Evolutionary conservation across 129 eudicot genomes (phyloP).

Genomic region (Cynara cardunculus): DNA sequence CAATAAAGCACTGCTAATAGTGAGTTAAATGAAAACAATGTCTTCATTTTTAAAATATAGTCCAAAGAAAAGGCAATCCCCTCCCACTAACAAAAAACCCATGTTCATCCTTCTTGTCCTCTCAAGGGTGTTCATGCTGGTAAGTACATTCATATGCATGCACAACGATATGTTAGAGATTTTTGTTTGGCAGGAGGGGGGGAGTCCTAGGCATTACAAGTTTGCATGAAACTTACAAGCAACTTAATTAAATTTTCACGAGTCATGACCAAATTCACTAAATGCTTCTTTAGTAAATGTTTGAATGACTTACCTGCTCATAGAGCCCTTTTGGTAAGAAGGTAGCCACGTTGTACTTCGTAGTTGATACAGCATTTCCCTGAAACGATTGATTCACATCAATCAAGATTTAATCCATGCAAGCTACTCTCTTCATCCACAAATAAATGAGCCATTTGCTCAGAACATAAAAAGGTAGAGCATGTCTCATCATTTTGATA

Average conservation of each 20-base stretch:
- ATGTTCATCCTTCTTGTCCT: neutral
- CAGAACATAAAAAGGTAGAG: neutral
- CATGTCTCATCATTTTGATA: neutral
- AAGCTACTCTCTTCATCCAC: constrained; percentile 9
- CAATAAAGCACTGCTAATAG: neutral
- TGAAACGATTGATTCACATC: constrained; percentile 32
- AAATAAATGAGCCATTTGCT: neutral
- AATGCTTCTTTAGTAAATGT: neutral
- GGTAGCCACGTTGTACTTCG: constrained; percentile 83
- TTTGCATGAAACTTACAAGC: neutral
- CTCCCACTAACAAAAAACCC: neutral
- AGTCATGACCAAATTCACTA: neutral
- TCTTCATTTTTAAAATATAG: neutral
- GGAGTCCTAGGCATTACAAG: neutral
- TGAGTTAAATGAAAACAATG: neutral
- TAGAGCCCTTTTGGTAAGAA: constrained; percentile 92
- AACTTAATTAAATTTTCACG: neutral
- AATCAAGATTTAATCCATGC: constrained; percentile 1
- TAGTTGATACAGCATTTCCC: constrained; percentile 98
- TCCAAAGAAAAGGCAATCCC: neutral
- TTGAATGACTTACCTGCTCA: constrained; percentile 70
- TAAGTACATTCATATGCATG: constrained; percentile 3
- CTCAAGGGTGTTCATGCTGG: neutral
- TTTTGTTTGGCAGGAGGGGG: neutral
- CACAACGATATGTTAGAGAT: neutral